A percentile compares a stretch with the other conserved stretches of the same genome.
These are phyloP conservation scores for Malassezia dermatis DNA, from an alignment of 1,284 basidiomycete genomes.

Conservation along the genomic window DNA sequence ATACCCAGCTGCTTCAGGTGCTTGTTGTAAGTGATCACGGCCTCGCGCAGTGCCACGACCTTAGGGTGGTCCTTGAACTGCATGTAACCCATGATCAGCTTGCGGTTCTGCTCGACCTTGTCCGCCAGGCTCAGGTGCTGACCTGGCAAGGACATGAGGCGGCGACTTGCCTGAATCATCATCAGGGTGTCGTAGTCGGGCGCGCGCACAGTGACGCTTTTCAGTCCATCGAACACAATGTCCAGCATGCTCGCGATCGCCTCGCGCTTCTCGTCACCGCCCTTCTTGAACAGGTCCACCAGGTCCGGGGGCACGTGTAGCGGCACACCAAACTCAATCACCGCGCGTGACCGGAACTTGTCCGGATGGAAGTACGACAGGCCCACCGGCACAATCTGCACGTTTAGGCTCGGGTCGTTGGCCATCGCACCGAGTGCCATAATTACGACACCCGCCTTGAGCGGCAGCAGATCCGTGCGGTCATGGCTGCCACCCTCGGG, in stretches of 20 bases:
- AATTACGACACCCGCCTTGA: slow-evolving; percentile 48
- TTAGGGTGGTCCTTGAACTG: slow-evolving; percentile 89
- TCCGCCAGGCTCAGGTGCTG: slow-evolving; percentile 88
- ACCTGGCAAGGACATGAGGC: slow-evolving; percentile 87
- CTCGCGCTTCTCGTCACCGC: slow-evolving; percentile 76
- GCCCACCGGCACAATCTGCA: slow-evolving; percentile 46
- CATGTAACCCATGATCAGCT: slow-evolving; percentile 81
- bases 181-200: slow-evolving; percentile 97
- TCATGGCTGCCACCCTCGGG: slow-evolving; percentile 47
- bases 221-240: slow-evolving; percentile 86
- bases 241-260: slow-evolving; percentile 83
- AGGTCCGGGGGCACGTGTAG: slow-evolving; percentile 76
- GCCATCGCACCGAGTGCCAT: slow-evolving; percentile 49
- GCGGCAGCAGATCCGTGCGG: slow-evolving; percentile 46
- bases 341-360: slow-evolving; percentile 51
- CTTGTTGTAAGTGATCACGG: slow-evolving; percentile 90
- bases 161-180: slow-evolving; percentile 89
- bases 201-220: slow-evolving; percentile 88
- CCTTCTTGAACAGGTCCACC: slow-evolving; percentile 79
- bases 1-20: slow-evolving; percentile 83
- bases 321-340: slow-evolving; percentile 89
- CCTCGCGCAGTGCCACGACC: slow-evolving; percentile 67
- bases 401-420: slow-evolving; percentile 39
- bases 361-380: slow-evolving; percentile 48
- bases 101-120: slow-evolving; percentile 90